Base-by-base conservation (phyloP, 2,329 filamentous ascomycete genomes). In the Setomelanomma holmii region DNA sequence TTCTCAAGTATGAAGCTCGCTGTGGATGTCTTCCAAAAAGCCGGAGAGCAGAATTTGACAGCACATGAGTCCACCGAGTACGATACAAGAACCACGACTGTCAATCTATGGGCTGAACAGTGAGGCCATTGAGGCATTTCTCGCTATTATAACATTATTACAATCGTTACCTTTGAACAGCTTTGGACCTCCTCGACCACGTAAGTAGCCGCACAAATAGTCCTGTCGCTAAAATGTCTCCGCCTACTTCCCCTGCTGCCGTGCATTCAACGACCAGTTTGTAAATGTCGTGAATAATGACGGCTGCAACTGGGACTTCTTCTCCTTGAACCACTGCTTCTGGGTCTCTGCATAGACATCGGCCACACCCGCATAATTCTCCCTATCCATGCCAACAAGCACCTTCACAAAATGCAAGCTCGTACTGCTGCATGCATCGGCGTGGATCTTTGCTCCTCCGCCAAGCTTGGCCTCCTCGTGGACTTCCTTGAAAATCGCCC, bases 371-470 rank as follows among this genome's bases (percentile, higher is more conserved):
- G 64, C 60, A 55, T 75, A 80, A 49, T 76, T 70, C 21, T 59
- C 60, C 34, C 58, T 65, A 40, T 79, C 80, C 2, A 78, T 75
- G 2, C 79, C 78, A 53, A 86, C 81, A 53, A 91, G 72, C 27
- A 85, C 79, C 43, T 86, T 87, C 4, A 84, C 86, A 2, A 91
- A 75, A 41, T 90, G 81, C 45, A 92, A 75, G 65, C 87, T 89
- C 0, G 88, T 86, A 1, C 84, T 86, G 62, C 91, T 96, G 53
- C 88, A 91, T 0, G 89, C 87, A 64, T 84, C 86, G 19, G 86
- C 85, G 72, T 95, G 91, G 2, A 86, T 80, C 57, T 89, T 89
- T 0, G 90, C 86, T 1, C 68, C 69, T 52, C 85, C 86, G 47
- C 86, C 86, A 63, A 83, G 79, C 41, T 81, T 79, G 3, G 86